Conservation (phyloP, 345 rosid genomes). For the Eucalyptus brandiana region DNA sequence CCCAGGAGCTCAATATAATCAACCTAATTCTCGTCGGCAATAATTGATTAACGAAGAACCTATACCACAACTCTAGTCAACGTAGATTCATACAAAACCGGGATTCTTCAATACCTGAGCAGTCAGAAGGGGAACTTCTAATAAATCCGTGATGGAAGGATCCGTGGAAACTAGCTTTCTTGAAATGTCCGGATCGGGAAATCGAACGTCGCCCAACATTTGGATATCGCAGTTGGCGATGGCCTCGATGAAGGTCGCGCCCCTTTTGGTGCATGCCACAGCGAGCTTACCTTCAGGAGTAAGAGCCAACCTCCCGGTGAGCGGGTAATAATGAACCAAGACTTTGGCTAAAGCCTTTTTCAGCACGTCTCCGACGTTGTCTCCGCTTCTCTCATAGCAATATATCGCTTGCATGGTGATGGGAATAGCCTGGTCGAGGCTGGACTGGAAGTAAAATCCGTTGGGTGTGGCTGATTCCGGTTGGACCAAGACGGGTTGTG, state of each 20-base stretch:
- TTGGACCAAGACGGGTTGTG: neutral
- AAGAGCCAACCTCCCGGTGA: constrained; percentile 1
- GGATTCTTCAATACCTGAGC: neutral
- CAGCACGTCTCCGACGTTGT: neutral
- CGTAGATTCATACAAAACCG: neutral
- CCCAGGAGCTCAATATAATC: neutral
- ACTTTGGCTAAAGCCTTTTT: constrained; percentile 5
- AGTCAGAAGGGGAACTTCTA: neutral
- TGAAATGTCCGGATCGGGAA: neutral
- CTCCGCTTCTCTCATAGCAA: neutral
- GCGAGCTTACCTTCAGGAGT: neutral
- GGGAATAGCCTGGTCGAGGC: constrained; percentile 1
- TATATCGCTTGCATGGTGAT: neutral
- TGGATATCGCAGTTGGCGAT: neutral
- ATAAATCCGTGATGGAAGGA: neutral
- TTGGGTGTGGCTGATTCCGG: neutral
- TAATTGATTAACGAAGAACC: neutral
- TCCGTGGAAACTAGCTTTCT: neutral
- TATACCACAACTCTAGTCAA: neutral
- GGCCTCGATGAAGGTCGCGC: neutral
- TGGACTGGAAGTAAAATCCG: neutral
- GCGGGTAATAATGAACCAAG: constrained; percentile 4
- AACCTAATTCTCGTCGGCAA: neutral
- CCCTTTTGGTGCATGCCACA: neutral
- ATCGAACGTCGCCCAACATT: neutral